Conservation (phyloP, 441 rosid genomes). For the Euphorbia celastroides region DNA sequence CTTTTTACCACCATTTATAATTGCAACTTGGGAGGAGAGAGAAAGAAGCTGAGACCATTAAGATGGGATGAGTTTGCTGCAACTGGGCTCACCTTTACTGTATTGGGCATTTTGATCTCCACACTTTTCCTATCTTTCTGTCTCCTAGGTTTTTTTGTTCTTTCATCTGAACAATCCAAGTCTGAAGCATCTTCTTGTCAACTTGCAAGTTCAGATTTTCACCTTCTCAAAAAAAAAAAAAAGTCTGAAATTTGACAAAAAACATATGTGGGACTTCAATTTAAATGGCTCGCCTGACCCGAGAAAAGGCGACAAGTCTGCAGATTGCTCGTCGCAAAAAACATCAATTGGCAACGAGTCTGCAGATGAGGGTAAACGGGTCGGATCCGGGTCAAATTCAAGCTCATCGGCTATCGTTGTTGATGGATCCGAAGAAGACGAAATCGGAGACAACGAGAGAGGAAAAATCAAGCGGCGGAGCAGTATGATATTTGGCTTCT, state of each 20-base stretch:
- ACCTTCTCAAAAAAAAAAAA: constrained; percentile 16
- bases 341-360: constrained; percentile 34
- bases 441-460: constrained; percentile 32
- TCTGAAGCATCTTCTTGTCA: constrained; percentile 7
- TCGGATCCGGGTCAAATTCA: constrained; percentile 82
- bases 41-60: constrained; percentile 8
- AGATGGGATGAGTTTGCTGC: constrained; percentile 27
- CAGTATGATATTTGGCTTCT: constrained; percentile 45
- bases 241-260: not conserved
- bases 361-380: constrained; percentile 66
- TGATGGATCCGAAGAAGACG: constrained; percentile 80
- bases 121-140: constrained; percentile 28
- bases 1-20: too few species aligned
- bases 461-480: constrained; percentile 29
- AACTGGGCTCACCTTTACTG: constrained; percentile 48
- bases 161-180: constrained; percentile 19
- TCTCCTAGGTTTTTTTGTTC: constrained; percentile 7
- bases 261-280: constrained; percentile 92
- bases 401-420: constrained; percentile 73
- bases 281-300: constrained; percentile 75
- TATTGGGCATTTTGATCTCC: constrained; percentile 45
- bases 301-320: constrained; percentile 53
- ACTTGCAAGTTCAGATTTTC: constrained; percentile 1
- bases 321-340: constrained; percentile 56
- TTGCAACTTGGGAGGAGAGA: constrained; percentile 41